A percentile compares a stretch with the other conserved stretches of the same genome.
These are phyloP conservation scores for Penicillium canescens DNA, from an alignment of 495 filamentous ascomycete genomes.

Conservation along the genomic window DNA sequence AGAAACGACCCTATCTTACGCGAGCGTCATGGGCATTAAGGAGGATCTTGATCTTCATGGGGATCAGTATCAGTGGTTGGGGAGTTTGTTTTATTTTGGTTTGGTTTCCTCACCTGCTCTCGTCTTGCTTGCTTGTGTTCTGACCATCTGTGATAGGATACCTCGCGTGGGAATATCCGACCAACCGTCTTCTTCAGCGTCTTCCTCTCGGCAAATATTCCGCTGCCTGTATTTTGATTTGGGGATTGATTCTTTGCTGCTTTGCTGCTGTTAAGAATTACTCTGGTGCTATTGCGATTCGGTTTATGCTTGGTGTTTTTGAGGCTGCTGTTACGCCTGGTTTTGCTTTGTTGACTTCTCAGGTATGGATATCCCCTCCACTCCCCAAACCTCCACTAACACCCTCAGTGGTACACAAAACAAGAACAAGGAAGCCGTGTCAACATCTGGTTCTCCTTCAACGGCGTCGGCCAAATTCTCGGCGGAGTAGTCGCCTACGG, in stretches of 20 bases:
- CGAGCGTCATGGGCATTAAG: constrained; percentile 62
- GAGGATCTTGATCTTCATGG: constrained; percentile 43
- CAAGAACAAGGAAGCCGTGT: constrained; percentile 57
- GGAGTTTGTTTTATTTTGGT: constrained; percentile 65
- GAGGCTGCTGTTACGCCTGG: constrained; percentile 65
- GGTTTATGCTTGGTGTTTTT: constrained; percentile 60
- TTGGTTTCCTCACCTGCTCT: not conserved
- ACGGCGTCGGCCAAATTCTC: constrained; percentile 61
- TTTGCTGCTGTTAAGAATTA: constrained; percentile 52
- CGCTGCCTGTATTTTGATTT: constrained; percentile 55
- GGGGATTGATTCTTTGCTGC: constrained; percentile 56
- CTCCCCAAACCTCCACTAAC: not conserved
- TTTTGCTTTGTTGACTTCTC: constrained; percentile 62
- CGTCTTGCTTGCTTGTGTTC: not conserved
- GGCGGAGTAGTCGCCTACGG: constrained; percentile 65
- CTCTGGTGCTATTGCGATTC: constrained; percentile 53
- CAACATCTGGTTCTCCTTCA: constrained; percentile 66
- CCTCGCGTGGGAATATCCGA: constrained; percentile 65
- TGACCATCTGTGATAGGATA: constrained; percentile 42
- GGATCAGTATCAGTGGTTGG: constrained; percentile 55
- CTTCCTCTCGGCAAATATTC: constrained; percentile 62
- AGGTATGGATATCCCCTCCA: constrained; percentile 23
- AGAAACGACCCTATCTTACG: constrained; percentile 65
- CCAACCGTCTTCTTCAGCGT: constrained; percentile 58
- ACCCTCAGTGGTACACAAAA: constrained; percentile 59